phyloP scores from a whole-genome alignment of 768 basidiomycete genomes.

The Trametes cubensis region DNA sequence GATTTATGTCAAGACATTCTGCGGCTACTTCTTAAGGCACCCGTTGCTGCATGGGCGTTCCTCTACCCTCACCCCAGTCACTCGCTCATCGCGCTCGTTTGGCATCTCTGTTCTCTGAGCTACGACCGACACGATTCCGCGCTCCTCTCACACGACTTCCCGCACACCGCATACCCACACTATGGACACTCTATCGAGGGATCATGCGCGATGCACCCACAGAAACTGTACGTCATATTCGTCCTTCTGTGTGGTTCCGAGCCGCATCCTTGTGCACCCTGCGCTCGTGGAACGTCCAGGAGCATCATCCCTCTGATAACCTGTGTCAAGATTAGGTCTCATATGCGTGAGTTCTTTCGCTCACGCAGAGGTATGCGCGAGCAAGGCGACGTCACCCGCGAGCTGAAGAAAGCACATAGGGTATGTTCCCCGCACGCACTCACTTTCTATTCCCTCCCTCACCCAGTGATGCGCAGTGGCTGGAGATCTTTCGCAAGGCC shows the following conservation, averaged over 20 bases:
- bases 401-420: constrained; percentile 57
- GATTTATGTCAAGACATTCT: too few species aligned
- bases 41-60: constrained; percentile 13
- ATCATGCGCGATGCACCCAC: constrained; percentile 59
- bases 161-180: constrained; percentile 75
- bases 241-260: not conserved
- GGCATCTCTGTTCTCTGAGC: constrained; percentile 53
- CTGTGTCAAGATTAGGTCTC: constrained; percentile 54
- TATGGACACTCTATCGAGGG: constrained; percentile 77
- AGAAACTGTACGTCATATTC: constrained; percentile 48
- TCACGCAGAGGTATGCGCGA: constrained; percentile 56
- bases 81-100: constrained; percentile 55
- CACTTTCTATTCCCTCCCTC: not conserved
- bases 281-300: too few species aligned
- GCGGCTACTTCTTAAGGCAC: too few species aligned
- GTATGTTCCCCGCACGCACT: constrained; percentile 41
- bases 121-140: constrained; percentile 61
- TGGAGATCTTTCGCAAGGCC: constrained; percentile 59
- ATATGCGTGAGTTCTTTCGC: constrained; percentile 57
- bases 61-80: constrained; percentile 13
- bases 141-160: constrained; percentile 69
- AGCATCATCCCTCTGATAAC: too few species aligned
- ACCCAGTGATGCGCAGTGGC: constrained; percentile 47
- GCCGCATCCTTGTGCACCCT: too few species aligned
- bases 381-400: constrained; percentile 47